A percentile compares a stretch with the other conserved stretches of the same genome.
These are phyloP conservation scores for Fusarium denticulatum DNA, from an alignment of 2,329 filamentous ascomycete genomes.

Conservation along the genomic window DNA sequence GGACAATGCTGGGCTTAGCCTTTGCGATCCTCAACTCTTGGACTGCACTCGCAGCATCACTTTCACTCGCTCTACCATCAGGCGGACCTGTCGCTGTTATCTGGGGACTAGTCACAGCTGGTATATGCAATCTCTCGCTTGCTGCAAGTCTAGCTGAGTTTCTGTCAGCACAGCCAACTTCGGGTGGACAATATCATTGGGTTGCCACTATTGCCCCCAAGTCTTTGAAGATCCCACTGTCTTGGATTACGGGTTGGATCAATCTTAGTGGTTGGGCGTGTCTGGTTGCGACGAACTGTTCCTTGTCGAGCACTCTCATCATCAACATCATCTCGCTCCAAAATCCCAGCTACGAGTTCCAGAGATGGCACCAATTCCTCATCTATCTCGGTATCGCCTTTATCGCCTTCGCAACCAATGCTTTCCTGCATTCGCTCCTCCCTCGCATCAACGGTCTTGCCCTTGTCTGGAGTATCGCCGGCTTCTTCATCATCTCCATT, in stretches of 20 bases:
- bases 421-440: slow-evolving; percentile 46
- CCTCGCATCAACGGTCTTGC: slow-evolving; percentile 68
- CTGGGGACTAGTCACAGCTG: slow-evolving; percentile 63
- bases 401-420: slow-evolving; percentile 45
- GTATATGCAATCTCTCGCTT: slow-evolving; percentile 54
- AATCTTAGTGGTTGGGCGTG: slow-evolving; percentile 73
- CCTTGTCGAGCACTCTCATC: slow-evolving; percentile 73
- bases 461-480: slow-evolving; percentile 75
- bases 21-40: slow-evolving; percentile 60
- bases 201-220: slow-evolving; percentile 58
- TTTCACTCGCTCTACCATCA: slow-evolving; percentile 66
- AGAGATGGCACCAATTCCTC: slow-evolving; percentile 77
- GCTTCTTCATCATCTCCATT: slow-evolving; percentile 75
- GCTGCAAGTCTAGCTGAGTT: slow-evolving; percentile 76
- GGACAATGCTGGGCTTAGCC: slow-evolving; percentile 55
- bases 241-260: slow-evolving; percentile 64
- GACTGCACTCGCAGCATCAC: slow-evolving; percentile 58
- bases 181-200: slow-evolving; percentile 76
- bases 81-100: slow-evolving; percentile 71
- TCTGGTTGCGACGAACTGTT: slow-evolving; percentile 72
- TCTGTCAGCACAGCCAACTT: slow-evolving; percentile 68
- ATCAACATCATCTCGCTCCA: slow-evolving; percentile 71
- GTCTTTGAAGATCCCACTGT: slow-evolving; percentile 36
- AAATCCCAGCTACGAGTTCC: slow-evolving; percentile 63
- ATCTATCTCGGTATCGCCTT: slow-evolving; percentile 48